Evolutionary conservation across 2,329 filamentous ascomycete species (phyloP), one percentile per base, ranked within the genome.

Genomic region (Fusarium sororula): DNA sequence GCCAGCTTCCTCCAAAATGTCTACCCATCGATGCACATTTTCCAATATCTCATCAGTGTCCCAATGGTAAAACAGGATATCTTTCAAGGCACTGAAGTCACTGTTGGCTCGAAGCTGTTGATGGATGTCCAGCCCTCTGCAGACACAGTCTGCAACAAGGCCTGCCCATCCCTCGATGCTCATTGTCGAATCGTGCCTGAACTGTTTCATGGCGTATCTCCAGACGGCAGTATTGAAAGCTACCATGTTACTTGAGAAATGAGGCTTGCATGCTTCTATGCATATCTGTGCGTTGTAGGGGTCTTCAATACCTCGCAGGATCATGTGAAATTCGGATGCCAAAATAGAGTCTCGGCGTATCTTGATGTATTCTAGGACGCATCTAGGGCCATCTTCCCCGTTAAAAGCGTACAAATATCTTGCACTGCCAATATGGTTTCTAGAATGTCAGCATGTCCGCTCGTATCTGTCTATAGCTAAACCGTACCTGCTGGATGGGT

Each of bases 101-200:
- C 7, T n/a, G 10, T 30, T 15, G 3, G 0, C 6, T 12, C 28
- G 47, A n/a, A 50, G 28, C 14, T 50, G 47, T 30, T 50, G 47
- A 12, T 30, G 14, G 5, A 50, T 30, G 5, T 30, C 14, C 14
- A 48, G 0, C 0, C 20, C 26, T 9, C 45, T n/a, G 0, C 3
- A 17, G 10, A 48, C 14, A 30, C 45, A 48, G 4, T 17, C 45
- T 12, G 26, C 20, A 30, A 48, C 0, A 12, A 48, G 20, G 2
- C 3, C 10, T 17, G 20, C 26, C 45, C 45, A 48, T 48, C 45
- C 45, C 0, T 48, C 45, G 7, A 30, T 17, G 7, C 4, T 48
- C 5, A 4, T 1, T 30, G 7, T 4, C 12, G 10, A 48, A 17
- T 6, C 45, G 45, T 48, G 1, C 26, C 2, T 48, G 7, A 48